These are phyloP conservation scores for Phytophthora nicotianae DNA, from an alignment of 352 stramenopile species.

Conservation along the genomic window DNA sequence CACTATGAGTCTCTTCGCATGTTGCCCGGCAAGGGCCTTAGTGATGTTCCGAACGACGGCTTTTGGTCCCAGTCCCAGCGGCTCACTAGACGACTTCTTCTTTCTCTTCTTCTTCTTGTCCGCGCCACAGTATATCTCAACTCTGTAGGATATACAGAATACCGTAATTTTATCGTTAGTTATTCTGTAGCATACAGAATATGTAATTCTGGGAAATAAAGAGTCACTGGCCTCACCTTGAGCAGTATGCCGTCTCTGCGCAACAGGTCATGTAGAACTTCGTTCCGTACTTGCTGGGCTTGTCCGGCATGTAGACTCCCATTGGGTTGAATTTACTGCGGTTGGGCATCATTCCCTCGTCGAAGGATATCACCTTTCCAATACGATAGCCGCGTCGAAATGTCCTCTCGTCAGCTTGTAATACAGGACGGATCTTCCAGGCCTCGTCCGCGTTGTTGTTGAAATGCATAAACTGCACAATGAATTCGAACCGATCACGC, in stretches of 20 bases:
- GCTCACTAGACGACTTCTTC: not conserved
- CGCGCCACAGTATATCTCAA: not conserved
- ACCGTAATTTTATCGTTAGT: no score
- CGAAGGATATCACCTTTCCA: no score
- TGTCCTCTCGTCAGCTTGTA: no score
- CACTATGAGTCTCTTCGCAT: not conserved
- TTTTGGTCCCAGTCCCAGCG: not conserved
- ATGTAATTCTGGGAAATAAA: not conserved
- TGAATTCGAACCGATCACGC: slow-evolving; percentile 9
- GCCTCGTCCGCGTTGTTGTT: not conserved
- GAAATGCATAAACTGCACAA: not conserved
- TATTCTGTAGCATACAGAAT: not conserved
- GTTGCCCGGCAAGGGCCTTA: not conserved
- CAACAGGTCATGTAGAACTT: slow-evolving; percentile 1
- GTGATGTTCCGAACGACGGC: not conserved
- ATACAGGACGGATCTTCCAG: no score
- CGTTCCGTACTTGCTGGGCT: no score
- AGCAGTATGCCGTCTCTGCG: not conserved
- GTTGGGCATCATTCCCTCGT: no score
- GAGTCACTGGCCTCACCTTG: not conserved
- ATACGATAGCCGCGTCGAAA: no score
- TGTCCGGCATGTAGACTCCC: no score
- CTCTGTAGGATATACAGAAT: not conserved
- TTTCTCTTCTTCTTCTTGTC: not conserved
- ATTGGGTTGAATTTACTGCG: no score